phyloP scores from a whole-genome alignment of 2,329 filamentous ascomycete genomes.

The Ramularia endophylla region DNA sequence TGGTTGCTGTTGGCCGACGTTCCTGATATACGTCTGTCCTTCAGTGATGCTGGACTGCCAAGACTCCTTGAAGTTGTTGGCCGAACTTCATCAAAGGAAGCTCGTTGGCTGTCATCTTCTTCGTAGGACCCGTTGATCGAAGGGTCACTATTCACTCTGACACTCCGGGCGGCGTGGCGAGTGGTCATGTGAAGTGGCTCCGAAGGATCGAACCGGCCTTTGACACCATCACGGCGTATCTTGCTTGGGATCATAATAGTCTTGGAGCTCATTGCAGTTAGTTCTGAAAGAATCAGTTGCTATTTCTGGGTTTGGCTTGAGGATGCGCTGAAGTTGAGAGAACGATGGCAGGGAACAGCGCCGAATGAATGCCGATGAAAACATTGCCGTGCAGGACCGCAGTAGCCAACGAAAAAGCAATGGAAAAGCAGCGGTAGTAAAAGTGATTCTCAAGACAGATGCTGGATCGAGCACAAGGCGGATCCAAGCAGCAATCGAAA shows the following conservation, averaged over 20 bases:
- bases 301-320: not conserved
- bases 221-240: constrained; percentile 15
- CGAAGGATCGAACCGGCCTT: constrained; percentile 39
- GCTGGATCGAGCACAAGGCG: no score
- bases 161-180: constrained; percentile 24
- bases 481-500: no score
- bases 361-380: not conserved
- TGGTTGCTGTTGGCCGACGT: constrained; percentile 12
- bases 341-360: not conserved
- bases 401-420: no score
- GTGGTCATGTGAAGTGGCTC: constrained; percentile 47
- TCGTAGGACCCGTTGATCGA: constrained; percentile 24
- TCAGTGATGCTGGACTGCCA: constrained; percentile 19
- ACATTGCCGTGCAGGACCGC: not conserved
- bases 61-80: constrained; percentile 21
- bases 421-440: no score
- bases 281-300: constrained; percentile 4
- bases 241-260: constrained; percentile 10
- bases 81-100: constrained; percentile 20
- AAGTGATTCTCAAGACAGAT: no score
- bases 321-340: not conserved
- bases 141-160: constrained; percentile 12
- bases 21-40: constrained; percentile 16
- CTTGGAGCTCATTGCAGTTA: constrained; percentile 7
- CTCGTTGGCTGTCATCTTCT: constrained; percentile 16